Base-by-base conservation (phyloP, 805 yeast species). In the Wickerhamiella siamensis region DNA sequence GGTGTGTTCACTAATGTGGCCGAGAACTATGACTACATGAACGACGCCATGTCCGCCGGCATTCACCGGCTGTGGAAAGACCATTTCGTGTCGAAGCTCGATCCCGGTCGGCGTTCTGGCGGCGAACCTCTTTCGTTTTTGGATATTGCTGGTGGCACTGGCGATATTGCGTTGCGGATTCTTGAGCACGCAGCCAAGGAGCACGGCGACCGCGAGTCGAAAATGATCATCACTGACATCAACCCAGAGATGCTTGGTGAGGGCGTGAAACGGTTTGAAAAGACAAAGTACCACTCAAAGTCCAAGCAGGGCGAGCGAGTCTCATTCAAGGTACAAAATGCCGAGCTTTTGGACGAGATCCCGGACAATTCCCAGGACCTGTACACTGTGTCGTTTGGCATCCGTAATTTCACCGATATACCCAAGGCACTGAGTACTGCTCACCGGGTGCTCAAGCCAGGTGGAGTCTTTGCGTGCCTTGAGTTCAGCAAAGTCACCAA, bases 141-240 rank as follows among this genome's bases (percentile, higher is more conserved):
- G 48, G 98, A 91, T 61, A 97, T 91, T 43, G 98, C 98, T 21
- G 98, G 98, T 45, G 98, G 98, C 19, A 84, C 97, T 9, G 98
- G 98, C 37, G 98, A 91, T 57, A 88, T 91, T 62, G 98, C 98
- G 1, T 84, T 84, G 63, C 93, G 98, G 2, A 70, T 91, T 48
- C 67, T 91, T 47, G 95, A 86, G 54, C 95, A 91, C 62, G 97
- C 97, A 8, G 77, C 79, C 48, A 62, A 67, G 32, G 74, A 76
- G 47, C 83, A 76, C 57, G 78, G 80, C 43, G 98, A 91, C 63
- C 69, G 62, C 31, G 66, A 69, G 47, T 75, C 84, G 27, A 75
- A 77, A 20, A 91, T 91, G 91, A 83, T 87, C 6, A 75, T 91
- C 38, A 93, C 84, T 4, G 98, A 91, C 62, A 91, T 91, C 63